Conservation (phyloP, 441 rosid genomes). For the Populus trichocarpa region DNA sequence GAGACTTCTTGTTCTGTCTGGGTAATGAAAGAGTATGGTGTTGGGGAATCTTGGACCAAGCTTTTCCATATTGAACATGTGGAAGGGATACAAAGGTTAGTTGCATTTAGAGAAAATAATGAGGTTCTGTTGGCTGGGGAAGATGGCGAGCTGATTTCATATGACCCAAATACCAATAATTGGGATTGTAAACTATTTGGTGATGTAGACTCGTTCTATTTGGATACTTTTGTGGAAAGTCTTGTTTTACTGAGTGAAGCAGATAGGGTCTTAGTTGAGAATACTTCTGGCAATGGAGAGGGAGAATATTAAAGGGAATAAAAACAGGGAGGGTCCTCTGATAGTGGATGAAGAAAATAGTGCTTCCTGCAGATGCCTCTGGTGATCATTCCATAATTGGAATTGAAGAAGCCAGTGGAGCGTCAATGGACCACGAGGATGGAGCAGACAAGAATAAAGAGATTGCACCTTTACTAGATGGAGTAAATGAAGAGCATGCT, state of each 20-base stretch:
- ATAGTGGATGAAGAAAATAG: too few relatives aligned
- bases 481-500: too few relatives aligned
- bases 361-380: too few relatives aligned
- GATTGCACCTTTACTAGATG: too few relatives aligned
- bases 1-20: background rate
- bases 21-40: slow-evolving; percentile 11
- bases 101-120: background rate
- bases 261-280: background rate
- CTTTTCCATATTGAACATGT: background rate
- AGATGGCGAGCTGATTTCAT: background rate
- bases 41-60: background rate
- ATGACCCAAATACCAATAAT: background rate
- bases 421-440: too few relatives aligned
- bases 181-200: background rate
- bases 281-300: background rate
- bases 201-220: background rate
- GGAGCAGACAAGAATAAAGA: too few relatives aligned
- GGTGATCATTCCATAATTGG: too few relatives aligned
- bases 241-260: background rate
- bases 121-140: background rate
- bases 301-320: background rate
- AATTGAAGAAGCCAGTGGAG: too few relatives aligned
- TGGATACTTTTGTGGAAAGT: background rate
- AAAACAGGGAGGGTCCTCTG: background rate
- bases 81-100: background rate